Evolutionary conservation across 495 filamentous ascomycete species (phyloP).

Genomic region (Hypoxylon crocopeplum): DNA sequence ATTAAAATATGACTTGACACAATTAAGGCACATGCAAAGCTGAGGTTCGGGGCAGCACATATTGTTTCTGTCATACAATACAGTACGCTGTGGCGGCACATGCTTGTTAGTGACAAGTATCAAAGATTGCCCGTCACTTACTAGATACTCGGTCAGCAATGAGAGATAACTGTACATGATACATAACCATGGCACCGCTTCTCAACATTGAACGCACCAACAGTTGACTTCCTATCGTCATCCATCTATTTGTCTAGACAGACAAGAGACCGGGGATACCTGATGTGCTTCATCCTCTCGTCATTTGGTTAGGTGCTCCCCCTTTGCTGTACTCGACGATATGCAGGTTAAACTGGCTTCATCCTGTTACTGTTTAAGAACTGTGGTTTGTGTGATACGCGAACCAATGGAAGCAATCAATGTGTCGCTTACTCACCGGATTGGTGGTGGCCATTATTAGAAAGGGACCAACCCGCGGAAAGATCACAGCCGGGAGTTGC

Average conservation of each 20-base stretch:
- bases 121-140: constrained; percentile 15
- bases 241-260: no score
- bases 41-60: constrained; percentile 20
- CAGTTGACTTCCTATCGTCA: no score
- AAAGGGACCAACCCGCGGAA: constrained; percentile 14
- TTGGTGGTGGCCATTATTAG: constrained; percentile 22
- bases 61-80: constrained; percentile 19
- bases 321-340: not conserved
- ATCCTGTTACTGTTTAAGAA: constrained; percentile 11
- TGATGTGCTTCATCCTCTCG: not conserved
- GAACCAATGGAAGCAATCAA: constrained; percentile 10
- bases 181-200: no score
- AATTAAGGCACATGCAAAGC: constrained; percentile 5
- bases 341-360: constrained; percentile 2
- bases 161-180: no score
- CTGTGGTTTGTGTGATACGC: constrained; percentile 9
- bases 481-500: constrained; percentile 10
- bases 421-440: constrained; percentile 18
- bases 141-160: constrained; percentile 21
- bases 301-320: not conserved
- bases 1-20: no score
- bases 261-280: no score
- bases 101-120: constrained; percentile 16
- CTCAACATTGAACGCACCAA: constrained; percentile 27
- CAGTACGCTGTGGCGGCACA: constrained; percentile 19